Evolutionary conservation across 2,329 filamentous ascomycete species (phyloP).

Genomic region (Ascosphaera apis): DNA sequence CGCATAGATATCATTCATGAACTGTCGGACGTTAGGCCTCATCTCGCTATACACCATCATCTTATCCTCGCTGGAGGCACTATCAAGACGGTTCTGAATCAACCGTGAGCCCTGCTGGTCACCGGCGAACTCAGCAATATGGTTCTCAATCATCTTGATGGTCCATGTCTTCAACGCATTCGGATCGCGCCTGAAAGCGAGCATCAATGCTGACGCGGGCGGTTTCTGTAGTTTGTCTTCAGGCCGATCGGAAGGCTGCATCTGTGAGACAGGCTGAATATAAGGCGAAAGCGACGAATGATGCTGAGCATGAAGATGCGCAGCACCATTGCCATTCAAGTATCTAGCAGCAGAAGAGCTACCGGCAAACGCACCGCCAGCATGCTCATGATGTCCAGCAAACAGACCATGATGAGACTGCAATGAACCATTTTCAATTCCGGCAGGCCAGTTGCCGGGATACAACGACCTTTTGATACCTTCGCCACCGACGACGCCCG

Average conservation of each 20-base stretch:
- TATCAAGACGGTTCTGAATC: slow-evolving; percentile 79
- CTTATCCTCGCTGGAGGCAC: slow-evolving; percentile 88
- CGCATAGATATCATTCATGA: slow-evolving; percentile 93
- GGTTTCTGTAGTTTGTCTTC: background rate
- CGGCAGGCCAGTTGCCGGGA: background rate
- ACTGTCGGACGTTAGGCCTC: slow-evolving; percentile 54
- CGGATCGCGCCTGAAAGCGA: background rate
- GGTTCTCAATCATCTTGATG: slow-evolving; percentile 37
- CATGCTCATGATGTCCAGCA: background rate
- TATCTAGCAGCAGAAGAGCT: background rate
- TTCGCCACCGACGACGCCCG: background rate
- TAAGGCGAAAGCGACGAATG: background rate
- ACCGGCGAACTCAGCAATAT: slow-evolving; percentile 84
- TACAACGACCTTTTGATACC: background rate
- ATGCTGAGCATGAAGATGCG: background rate
- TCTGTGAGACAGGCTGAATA: background rate
- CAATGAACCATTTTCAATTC: background rate
- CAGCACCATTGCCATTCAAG: background rate
- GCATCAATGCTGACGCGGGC: background rate
- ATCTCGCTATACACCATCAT: slow-evolving; percentile 78
- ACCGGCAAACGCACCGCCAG: background rate
- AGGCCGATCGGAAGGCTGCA: background rate
- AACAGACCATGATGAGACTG: background rate
- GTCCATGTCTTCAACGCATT: background rate
- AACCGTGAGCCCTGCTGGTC: slow-evolving; percentile 92